Conservation (phyloP, 192 early-diverging fungal genomes). For the Backusella liffmaniae region DNA sequence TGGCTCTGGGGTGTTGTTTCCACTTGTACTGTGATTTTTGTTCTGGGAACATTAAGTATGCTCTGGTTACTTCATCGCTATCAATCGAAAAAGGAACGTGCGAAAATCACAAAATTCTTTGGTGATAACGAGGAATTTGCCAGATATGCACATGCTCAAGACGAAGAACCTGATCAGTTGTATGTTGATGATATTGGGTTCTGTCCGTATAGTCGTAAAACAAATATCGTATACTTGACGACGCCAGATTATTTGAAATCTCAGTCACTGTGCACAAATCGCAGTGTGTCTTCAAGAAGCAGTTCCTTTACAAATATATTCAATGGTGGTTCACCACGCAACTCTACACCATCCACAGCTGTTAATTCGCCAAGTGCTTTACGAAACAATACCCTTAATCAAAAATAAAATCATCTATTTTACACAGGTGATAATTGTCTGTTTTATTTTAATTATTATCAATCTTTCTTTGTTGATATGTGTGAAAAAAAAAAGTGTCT, state of each 20-base stretch:
- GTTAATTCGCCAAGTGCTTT: not conserved
- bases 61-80: slow-evolving; percentile 40
- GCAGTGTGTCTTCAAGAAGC: not conserved
- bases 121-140: slow-evolving; percentile 30
- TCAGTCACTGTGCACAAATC: not conserved
- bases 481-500: not conserved
- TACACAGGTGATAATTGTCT: not conserved
- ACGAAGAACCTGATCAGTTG: not conserved
- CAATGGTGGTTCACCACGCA: not conserved
- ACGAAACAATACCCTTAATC: not conserved
- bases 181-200: not conserved
- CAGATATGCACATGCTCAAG: slow-evolving; percentile 19
- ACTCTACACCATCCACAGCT: not conserved
- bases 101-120: slow-evolving; percentile 34
- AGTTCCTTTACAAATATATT: slow-evolving; percentile 2
- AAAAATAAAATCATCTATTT: not conserved
- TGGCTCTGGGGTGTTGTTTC: slow-evolving; percentile 34
- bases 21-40: slow-evolving; percentile 27
- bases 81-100: slow-evolving; percentile 36
- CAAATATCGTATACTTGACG: slow-evolving; percentile 23
- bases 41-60: slow-evolving; percentile 13
- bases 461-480: not conserved
- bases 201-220: not conserved
- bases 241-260: slow-evolving; percentile 32
- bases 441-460: not conserved